Conservation (phyloP, 169 alveolate genomes). For the Cryptosporidium ubiquitum region DNA sequence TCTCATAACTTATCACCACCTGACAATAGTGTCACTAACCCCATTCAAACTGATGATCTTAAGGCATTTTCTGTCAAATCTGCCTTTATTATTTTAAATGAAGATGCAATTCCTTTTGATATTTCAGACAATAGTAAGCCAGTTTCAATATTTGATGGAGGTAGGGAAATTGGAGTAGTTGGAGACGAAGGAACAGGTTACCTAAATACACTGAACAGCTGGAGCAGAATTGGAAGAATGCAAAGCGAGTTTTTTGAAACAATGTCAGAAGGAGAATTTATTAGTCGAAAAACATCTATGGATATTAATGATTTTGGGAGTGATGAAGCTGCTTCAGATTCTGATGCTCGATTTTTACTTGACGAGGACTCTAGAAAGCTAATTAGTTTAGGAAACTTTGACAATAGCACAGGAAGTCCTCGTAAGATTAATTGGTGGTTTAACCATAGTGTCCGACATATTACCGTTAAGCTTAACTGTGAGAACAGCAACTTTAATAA, state of each 20-base stretch:
- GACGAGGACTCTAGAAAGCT: constrained; percentile 32
- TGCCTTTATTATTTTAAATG: constrained; percentile 20
- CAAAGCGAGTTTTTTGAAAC: neutral
- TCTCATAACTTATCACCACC: neutral
- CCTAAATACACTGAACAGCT: neutral
- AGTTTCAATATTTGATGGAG: neutral
- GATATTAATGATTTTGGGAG: neutral
- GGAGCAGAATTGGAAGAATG: constrained; percentile 11
- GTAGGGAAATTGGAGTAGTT: neutral
- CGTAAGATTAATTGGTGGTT: constrained; percentile 55
- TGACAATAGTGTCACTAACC: neutral
- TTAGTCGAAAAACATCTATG: neutral
- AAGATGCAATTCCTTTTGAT: constrained; percentile 25
- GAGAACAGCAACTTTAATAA: neutral
- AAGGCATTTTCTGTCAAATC: constrained; percentile 2
- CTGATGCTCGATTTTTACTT: neutral
- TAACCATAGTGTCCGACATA: constrained; percentile 51
- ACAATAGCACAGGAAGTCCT: neutral
- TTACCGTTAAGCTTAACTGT: constrained; percentile 16
- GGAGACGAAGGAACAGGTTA: neutral
- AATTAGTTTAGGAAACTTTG: constrained; percentile 17
- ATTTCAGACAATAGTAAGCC: neutral
- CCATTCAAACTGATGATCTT: neutral
- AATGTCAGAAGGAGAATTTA: constrained; percentile 13
- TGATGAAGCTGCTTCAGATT: neutral